Percentiles rank a stretch among this genome's conserved stretches.
phyloP scores from a whole-genome alignment of 768 basidiomycete genomes.

The Psilocybe sp. region DNA sequence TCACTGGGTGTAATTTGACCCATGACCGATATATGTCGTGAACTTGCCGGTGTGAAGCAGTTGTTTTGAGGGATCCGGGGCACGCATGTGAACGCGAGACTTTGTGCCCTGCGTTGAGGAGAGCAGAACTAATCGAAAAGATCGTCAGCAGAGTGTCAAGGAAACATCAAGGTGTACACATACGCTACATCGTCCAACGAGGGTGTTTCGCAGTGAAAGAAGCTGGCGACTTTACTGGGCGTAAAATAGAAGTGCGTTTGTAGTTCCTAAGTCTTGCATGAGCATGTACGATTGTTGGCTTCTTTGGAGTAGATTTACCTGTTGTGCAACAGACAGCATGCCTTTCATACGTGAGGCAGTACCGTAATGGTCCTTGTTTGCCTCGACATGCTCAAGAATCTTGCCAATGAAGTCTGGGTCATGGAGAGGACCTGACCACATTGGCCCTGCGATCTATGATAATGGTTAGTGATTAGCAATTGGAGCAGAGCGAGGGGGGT shows the following conservation, averaged over 20 bases:
- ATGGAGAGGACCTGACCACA: conserved; percentile 94
- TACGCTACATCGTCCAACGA: conserved; percentile 74
- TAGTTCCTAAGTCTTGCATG: conserved; percentile 55
- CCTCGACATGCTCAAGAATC: conserved; percentile 71
- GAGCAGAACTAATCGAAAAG: conserved; percentile 62
- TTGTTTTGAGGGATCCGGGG: conserved; percentile 89
- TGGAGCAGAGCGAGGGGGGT: background rate
- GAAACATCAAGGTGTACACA: conserved; percentile 24
- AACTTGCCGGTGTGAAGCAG: conserved; percentile 66
- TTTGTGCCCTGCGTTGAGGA: conserved; percentile 80
- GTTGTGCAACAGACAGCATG: conserved; percentile 88
- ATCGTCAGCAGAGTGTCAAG: background rate
- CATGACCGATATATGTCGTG: conserved; percentile 86
- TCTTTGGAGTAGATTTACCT: conserved; percentile 45
- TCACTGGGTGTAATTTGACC: conserved; percentile 80
- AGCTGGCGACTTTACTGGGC: conserved; percentile 71
- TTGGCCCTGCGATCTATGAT: conserved; percentile 82
- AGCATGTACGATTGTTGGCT: background rate
- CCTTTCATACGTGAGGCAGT: conserved; percentile 88
- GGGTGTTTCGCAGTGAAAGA: conserved; percentile 81
- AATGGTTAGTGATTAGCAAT: background rate
- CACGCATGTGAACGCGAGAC: conserved; percentile 91
- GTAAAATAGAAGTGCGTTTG: conserved; percentile 84
- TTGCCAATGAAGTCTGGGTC: conserved; percentile 68
- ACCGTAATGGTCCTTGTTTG: conserved; percentile 62